Conservation (phyloP, 805 yeast species). For the Diddensiella santjacobensis region DNA sequence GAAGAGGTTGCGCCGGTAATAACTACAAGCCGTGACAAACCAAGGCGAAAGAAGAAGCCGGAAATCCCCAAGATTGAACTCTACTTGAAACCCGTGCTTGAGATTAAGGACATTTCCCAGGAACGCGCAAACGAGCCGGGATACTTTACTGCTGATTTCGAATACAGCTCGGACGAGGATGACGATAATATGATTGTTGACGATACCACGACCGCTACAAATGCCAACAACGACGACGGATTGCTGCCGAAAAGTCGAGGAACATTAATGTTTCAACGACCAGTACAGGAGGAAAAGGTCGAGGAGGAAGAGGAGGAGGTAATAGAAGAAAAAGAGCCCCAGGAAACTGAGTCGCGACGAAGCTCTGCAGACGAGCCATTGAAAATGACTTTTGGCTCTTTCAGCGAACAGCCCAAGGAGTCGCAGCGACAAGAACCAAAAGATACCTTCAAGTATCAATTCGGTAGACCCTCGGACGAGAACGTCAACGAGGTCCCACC, state of each 20-base stretch:
- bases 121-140: slow-evolving; percentile 33
- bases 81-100: slow-evolving; percentile 19
- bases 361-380: no score
- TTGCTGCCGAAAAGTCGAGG: not conserved
- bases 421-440: not conserved
- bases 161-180: slow-evolving; percentile 30
- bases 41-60: not conserved
- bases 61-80: slow-evolving; percentile 15
- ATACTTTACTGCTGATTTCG: slow-evolving; percentile 33
- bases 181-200: slow-evolving; percentile 6
- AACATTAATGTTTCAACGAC: not conserved
- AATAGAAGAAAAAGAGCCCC: not conserved
- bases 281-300: not conserved
- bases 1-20: not conserved
- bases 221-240: not conserved
- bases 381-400: not conserved
- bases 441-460: not conserved
- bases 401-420: not conserved
- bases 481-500: no score
- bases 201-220: not conserved
- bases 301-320: not conserved
- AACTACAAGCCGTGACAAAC: not conserved
- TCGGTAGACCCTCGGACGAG: not conserved
- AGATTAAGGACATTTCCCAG: slow-evolving; percentile 24
- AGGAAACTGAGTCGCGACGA: not conserved